phyloP scores from a whole-genome alignment of 306 rosid species.

The Pueraria montana region DNA sequence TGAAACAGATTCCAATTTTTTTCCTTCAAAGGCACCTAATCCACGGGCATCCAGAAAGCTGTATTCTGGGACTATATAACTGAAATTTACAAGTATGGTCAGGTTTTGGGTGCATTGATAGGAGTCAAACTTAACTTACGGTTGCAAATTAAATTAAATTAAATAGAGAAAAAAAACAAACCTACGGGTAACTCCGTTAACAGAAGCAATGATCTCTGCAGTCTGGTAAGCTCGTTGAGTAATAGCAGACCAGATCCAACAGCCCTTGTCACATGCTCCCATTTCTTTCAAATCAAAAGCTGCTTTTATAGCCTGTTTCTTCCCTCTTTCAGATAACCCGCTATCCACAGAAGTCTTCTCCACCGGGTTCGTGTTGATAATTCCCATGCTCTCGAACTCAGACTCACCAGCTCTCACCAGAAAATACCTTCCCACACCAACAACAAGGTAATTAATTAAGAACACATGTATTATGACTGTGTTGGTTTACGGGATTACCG shows the following conservation, averaged over 20 bases:
- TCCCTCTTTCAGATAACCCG: slow-evolving; percentile 85
- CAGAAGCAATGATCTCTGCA: slow-evolving; percentile 90
- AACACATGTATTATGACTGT: too few species aligned
- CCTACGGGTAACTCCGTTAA: slow-evolving; percentile 85
- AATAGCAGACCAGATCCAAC: slow-evolving; percentile 99
- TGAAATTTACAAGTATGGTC: slow-evolving; percentile 30
- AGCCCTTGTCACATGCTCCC: slow-evolving; percentile 86
- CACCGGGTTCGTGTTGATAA: slow-evolving; percentile 89
- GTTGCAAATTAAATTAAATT: neutral
- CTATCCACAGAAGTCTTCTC: slow-evolving; percentile 88
- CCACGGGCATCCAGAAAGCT: slow-evolving; percentile 97
- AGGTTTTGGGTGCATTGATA: too few species aligned
- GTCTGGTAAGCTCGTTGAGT: slow-evolving; percentile 97
- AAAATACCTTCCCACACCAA: slow-evolving; percentile 69
- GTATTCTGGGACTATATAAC: slow-evolving; percentile 90
- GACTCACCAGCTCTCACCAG: slow-evolving; percentile 95
- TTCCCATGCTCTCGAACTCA: slow-evolving; percentile 83
- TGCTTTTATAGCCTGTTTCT: slow-evolving; percentile 70
- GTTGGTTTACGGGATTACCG: slow-evolving; percentile 47
- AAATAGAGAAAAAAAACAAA: slow-evolving; percentile 20
- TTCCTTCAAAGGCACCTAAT: slow-evolving; percentile 93
- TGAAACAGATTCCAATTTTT: slow-evolving; percentile 76
- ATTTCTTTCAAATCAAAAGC: slow-evolving; percentile 83
- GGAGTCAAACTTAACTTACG: too few species aligned
- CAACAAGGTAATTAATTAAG: neutral